Conservation (phyloP, 192 early-diverging fungal species). For the Mortierella alpina region DNA sequence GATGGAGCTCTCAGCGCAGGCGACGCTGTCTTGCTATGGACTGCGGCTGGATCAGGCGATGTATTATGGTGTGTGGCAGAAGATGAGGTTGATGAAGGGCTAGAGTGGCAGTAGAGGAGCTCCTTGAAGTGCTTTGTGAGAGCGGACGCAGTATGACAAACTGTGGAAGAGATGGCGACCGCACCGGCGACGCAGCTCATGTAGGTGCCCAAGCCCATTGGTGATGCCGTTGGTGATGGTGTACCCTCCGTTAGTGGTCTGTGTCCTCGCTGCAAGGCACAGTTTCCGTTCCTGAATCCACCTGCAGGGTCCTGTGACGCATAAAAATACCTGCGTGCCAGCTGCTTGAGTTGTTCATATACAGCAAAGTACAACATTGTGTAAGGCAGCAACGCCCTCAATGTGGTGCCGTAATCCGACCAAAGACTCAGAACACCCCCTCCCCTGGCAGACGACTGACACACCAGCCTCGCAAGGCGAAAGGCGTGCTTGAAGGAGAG, state of each 20-base stretch:
- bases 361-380: slow-evolving; percentile 43
- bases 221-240: neutral
- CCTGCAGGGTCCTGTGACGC: neutral
- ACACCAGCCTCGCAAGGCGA: slow-evolving; percentile 17
- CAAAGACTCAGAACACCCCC: slow-evolving; percentile 24
- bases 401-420: slow-evolving; percentile 28
- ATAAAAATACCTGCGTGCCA: slow-evolving; percentile 6
- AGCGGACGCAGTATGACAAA: slow-evolving; percentile 31
- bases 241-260: neutral
- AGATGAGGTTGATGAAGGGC: no score
- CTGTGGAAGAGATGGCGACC: slow-evolving; percentile 26
- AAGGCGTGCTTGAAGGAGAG: slow-evolving; percentile 20
- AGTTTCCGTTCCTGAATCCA: no score
- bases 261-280: no score
- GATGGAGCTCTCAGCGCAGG: no score
- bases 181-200: slow-evolving; percentile 43
- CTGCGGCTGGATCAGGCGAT: no score
- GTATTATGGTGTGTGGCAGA: no score
- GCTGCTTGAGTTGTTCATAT: slow-evolving; percentile 36
- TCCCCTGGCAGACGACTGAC: neutral
- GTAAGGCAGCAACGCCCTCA: slow-evolving; percentile 28
- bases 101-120: no score
- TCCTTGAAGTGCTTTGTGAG: neutral
- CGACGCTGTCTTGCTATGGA: no score
- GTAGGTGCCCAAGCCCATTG: slow-evolving; percentile 15